phyloP scores from a whole-genome alignment of 768 basidiomycete species.

The Rhizopogon sp. region DNA sequence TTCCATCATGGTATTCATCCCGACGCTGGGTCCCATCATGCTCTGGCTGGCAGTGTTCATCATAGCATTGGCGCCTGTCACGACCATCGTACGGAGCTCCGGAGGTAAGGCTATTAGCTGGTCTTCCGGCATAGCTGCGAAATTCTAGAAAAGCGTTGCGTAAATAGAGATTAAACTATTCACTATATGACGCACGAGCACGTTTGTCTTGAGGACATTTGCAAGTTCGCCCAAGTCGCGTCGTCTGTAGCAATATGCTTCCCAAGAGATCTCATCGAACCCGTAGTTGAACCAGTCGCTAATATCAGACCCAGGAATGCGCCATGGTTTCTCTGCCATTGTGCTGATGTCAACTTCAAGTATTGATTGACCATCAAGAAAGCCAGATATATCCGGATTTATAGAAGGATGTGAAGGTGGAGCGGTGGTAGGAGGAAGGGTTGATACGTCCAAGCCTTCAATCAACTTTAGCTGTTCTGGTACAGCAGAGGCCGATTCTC shows the following conservation, averaged over 20 bases:
- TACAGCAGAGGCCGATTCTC: slow-evolving; percentile 5
- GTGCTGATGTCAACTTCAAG: slow-evolving; percentile 78
- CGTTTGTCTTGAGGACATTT: slow-evolving; percentile 75
- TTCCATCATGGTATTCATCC: slow-evolving; percentile 75
- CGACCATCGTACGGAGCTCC: slow-evolving; percentile 82
- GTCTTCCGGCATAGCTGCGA: slow-evolving; percentile 78
- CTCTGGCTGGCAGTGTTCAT: slow-evolving; percentile 49
- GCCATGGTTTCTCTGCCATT: slow-evolving; percentile 84
- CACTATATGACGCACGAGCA: slow-evolving; percentile 52
- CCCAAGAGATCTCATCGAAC: slow-evolving; percentile 96
- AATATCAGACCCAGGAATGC: slow-evolving; percentile 85
- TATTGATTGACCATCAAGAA: slow-evolving; percentile 71
- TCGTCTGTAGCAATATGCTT: slow-evolving; percentile 83
- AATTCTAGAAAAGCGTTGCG: slow-evolving; percentile 46
- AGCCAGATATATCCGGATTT: slow-evolving; percentile 61
- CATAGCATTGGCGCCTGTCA: slow-evolving; percentile 76
- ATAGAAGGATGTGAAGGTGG: slow-evolving; percentile 79
- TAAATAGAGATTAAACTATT: background rate
- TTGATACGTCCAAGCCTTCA: slow-evolving; percentile 58
- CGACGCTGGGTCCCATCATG: slow-evolving; percentile 48
- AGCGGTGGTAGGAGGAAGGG: slow-evolving; percentile 61
- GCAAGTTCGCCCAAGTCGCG: slow-evolving; percentile 78
- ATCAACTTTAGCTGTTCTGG: slow-evolving; percentile 23
- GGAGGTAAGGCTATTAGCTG: slow-evolving; percentile 73
- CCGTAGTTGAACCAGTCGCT: slow-evolving; percentile 99